Conservation (phyloP, 129 eudicot genomes). For the Flaveria bidentis region DNA sequence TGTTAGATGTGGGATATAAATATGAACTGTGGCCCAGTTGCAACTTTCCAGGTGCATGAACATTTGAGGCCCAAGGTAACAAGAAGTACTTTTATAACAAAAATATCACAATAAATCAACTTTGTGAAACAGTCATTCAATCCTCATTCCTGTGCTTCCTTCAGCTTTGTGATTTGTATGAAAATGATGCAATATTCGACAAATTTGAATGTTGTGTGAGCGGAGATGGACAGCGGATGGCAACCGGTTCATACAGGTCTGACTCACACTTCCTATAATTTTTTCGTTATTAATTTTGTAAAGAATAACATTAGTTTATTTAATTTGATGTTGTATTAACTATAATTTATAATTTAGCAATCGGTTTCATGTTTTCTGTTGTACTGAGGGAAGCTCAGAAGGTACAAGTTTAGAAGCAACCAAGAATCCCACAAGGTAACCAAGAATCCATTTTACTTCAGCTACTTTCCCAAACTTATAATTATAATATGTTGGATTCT, state of each 20-base stretch:
- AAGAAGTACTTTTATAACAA: too few species aligned
- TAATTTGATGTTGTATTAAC: too few species aligned
- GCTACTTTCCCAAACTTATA: not conserved
- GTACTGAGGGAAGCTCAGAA: slow-evolving; percentile 77
- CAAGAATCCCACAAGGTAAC: slow-evolving; percentile 89
- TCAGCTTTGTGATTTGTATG: slow-evolving; percentile 84
- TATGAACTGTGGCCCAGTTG: too few species aligned
- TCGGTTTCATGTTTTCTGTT: slow-evolving; percentile 78
- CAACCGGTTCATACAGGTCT: slow-evolving; percentile 93
- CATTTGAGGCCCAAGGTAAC: too few species aligned
- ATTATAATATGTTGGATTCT: not conserved
- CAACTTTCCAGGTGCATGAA: too few species aligned
- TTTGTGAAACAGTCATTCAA: not conserved
- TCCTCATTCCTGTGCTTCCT: not conserved
- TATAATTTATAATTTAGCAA: slow-evolving; percentile 54
- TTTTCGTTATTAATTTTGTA: not conserved
- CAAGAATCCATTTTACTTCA: not conserved
- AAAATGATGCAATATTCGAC: slow-evolving; percentile 85
- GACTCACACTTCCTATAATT: not conserved
- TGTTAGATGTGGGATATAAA: too few species aligned
- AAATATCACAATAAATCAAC: not conserved
- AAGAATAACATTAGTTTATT: too few species aligned
- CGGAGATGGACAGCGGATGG: slow-evolving; percentile 82
- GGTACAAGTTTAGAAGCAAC: slow-evolving; percentile 80
- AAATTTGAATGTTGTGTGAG: slow-evolving; percentile 91